Conservation (phyloP, 208 protist genomes). For the Crithidia mellificae region DNA sequence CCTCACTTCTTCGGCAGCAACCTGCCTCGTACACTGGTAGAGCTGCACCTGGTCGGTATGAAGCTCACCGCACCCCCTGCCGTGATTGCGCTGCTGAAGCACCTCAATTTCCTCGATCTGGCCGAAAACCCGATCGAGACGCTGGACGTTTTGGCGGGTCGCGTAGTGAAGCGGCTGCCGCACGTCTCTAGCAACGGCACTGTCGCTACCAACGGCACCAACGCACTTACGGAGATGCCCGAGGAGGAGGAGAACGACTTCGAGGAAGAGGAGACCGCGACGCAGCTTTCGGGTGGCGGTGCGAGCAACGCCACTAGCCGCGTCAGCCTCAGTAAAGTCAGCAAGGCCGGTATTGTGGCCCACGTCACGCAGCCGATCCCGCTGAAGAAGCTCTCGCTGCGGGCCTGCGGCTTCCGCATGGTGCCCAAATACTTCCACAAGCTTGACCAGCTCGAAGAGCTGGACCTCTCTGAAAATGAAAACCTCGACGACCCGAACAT, state of each 20-base stretch:
- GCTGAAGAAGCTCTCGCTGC: constrained; percentile 69
- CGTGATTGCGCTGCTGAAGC: constrained; percentile 59
- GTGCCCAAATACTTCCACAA: constrained; percentile 91
- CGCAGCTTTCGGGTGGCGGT: constrained; percentile 35
- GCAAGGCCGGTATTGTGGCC: constrained; percentile 66
- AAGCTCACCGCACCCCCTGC: constrained; percentile 69
- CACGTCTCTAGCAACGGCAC: constrained; percentile 30
- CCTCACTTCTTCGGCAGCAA: constrained; percentile 72
- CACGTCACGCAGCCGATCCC: constrained; percentile 66
- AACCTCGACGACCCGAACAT: constrained; percentile 83
- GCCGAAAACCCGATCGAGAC: constrained; percentile 82
- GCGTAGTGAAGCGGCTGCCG: constrained; percentile 60
- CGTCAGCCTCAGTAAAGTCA: constrained; percentile 70
- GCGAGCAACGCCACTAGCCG: constrained; percentile 37
- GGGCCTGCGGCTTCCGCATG: constrained; percentile 66
- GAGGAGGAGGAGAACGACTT: constrained; percentile 20
- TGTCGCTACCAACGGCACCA: constrained; percentile 21
- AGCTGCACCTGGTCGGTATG: constrained; percentile 70
- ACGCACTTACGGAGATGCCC: constrained; percentile 9
- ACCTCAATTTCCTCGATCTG: constrained; percentile 68
- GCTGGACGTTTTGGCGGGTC: constrained; percentile 82
- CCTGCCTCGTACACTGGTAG: constrained; percentile 58
- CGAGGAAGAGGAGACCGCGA: constrained; percentile 40
- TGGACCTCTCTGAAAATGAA: constrained; percentile 86
- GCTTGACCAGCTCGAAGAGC: constrained; percentile 69